A percentile compares a stretch with the other conserved stretches of the same genome.
Conservation (phyloP, 2,329 filamentous ascomycete species). For the Alternaria brassicae region DNA sequence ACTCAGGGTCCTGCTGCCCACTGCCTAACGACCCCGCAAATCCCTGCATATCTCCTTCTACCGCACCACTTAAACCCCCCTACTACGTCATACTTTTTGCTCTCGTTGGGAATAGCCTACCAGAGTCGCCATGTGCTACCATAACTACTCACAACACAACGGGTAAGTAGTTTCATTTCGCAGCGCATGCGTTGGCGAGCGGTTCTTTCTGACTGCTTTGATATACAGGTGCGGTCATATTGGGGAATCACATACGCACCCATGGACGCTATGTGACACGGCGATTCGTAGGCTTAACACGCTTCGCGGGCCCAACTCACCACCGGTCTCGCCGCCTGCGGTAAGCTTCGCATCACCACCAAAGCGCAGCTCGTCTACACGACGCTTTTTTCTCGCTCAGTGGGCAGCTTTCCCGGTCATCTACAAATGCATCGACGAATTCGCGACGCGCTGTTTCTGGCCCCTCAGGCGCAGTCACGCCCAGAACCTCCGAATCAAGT, state of each 20-base stretch:
- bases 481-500: constrained; percentile 23
- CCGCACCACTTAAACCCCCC: constrained; percentile 6
- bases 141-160: constrained; percentile 45
- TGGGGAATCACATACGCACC: constrained; percentile 31
- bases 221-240: constrained; percentile 41
- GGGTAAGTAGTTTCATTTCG: constrained; percentile 8
- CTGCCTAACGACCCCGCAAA: constrained; percentile 1
- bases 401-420: constrained; percentile 33
- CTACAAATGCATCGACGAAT: constrained; percentile 23
- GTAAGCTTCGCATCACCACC: constrained; percentile 19
- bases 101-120: neutral
- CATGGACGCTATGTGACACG: constrained; percentile 39
- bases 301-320: constrained; percentile 39
- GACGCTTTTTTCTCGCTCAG: constrained; percentile 40
- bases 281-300: constrained; percentile 32
- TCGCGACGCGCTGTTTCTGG: constrained; percentile 32
- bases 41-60: constrained; percentile 11
- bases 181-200: neutral
- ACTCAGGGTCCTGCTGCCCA: constrained; percentile 9
- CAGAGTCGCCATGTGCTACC: constrained; percentile 34
- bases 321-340: constrained; percentile 29
- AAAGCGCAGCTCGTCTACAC: constrained; percentile 31
- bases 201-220: neutral
- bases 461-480: constrained; percentile 14
- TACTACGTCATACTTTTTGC: constrained; percentile 18